Percentiles rank a stretch among this genome's conserved stretches.
phyloP scores from a whole-genome alignment of 495 filamentous ascomycete genomes.

The Neurospora sp. region DNA sequence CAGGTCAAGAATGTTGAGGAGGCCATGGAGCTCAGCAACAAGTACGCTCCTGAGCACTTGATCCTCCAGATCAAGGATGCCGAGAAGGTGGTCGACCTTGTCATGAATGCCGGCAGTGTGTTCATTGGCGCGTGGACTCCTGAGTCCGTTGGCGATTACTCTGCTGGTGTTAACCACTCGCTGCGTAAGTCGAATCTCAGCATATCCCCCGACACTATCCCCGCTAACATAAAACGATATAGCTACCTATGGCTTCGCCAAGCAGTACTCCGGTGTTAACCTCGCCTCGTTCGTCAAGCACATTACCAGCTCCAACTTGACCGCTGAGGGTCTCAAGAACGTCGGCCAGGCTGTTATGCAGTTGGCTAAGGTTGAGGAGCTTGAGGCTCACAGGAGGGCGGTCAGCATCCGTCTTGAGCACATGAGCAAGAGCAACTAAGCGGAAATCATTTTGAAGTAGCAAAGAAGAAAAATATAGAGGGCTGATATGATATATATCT shows the following conservation, averaged over 20 bases:
- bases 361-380: constrained; percentile 83
- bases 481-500: not conserved
- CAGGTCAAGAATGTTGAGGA: constrained; percentile 70
- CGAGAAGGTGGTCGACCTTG: constrained; percentile 57
- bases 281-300: constrained; percentile 92
- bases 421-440: constrained; percentile 33
- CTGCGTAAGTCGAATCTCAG: constrained; percentile 57
- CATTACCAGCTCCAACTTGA: constrained; percentile 86
- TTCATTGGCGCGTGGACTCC: constrained; percentile 95
- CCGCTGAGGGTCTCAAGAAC: constrained; percentile 69
- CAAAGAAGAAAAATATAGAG: not conserved
- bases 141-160: constrained; percentile 95
- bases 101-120: constrained; percentile 92
- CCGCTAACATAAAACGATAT: constrained; percentile 4
- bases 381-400: constrained; percentile 89
- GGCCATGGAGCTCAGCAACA: constrained; percentile 80
- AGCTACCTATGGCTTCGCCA: constrained; percentile 97
- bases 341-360: constrained; percentile 87
- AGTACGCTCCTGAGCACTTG: constrained; percentile 95
- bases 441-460: not conserved
- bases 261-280: constrained; percentile 96
- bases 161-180: constrained; percentile 93
- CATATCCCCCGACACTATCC: no score
- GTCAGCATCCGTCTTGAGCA: constrained; percentile 75
- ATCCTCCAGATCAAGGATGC: constrained; percentile 81